Conservation (phyloP, 495 filamentous ascomycete genomes). For the Podospora appendiculata region DNA sequence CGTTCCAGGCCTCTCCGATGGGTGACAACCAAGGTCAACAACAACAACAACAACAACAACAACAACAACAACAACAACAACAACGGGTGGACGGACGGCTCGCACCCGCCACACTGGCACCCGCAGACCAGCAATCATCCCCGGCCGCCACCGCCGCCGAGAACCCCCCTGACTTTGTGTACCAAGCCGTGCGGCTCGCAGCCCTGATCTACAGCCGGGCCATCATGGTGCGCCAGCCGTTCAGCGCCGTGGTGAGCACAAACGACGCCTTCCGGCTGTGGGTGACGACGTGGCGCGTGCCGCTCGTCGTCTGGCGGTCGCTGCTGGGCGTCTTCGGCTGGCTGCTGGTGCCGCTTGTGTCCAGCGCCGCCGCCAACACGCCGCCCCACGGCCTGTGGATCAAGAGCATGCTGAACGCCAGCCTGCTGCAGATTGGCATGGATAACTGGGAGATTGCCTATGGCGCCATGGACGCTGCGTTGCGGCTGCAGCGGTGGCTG, state of each 20-base stretch:
- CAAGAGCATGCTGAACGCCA: constrained; percentile 24
- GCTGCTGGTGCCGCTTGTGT: constrained; percentile 19
- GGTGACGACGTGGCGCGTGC: constrained; percentile 28
- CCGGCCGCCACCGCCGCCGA: background rate
- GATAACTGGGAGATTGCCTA: constrained; percentile 29
- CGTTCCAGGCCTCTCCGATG: background rate
- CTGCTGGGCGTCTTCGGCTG: constrained; percentile 29
- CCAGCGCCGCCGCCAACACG: constrained; percentile 7
- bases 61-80: background rate
- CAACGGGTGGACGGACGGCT: background rate
- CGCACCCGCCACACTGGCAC: background rate
- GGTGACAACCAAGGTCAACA: background rate
- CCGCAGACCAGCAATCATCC: background rate
- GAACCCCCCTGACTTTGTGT: constrained; percentile 19
- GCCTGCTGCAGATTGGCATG: constrained; percentile 25
- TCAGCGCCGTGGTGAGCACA: constrained; percentile 11
- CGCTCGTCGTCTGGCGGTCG: constrained; percentile 21
- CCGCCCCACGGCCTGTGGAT: constrained; percentile 21
- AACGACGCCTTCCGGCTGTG: constrained; percentile 24
- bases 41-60: background rate
- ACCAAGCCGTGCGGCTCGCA: constrained; percentile 23
- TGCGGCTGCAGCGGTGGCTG: constrained; percentile 25
- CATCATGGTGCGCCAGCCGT: constrained; percentile 22
- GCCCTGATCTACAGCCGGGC: constrained; percentile 27
- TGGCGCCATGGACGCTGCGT: constrained; percentile 15